A percentile compares a stretch with the other conserved stretches of the same genome.
Evolutionary conservation across 768 basidiomycete species (phyloP).

Genomic region (Phlegmacium glaucopus): DNA sequence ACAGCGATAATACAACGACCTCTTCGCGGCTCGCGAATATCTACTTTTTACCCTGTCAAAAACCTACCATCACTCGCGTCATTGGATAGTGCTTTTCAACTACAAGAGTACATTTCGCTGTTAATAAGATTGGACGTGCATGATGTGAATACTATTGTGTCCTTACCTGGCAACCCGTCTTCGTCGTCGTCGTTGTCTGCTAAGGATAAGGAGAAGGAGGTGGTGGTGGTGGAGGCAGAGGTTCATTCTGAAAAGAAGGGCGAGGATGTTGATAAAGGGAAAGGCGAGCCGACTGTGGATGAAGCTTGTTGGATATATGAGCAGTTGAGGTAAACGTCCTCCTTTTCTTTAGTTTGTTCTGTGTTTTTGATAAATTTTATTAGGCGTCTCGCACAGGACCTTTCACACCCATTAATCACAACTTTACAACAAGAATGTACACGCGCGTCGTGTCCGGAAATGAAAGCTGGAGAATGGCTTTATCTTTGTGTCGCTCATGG

Average conservation of each 20-base stretch:
- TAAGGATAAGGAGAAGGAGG: slow-evolving; percentile 25
- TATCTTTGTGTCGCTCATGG: slow-evolving; percentile 96
- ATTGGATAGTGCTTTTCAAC: slow-evolving; percentile 89
- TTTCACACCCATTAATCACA: slow-evolving; percentile 82
- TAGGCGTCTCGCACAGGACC: slow-evolving; percentile 85
- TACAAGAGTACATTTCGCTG: slow-evolving; percentile 91
- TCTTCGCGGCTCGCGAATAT: slow-evolving; percentile 71
- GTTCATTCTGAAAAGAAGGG: slow-evolving; percentile 28
- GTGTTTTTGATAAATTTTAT: slow-evolving; percentile 1
- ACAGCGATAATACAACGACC: slow-evolving; percentile 57
- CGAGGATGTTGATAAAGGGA: slow-evolving; percentile 35
- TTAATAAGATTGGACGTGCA: slow-evolving; percentile 85
- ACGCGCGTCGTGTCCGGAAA: slow-evolving; percentile 84
- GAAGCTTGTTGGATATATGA: slow-evolving; percentile 83
- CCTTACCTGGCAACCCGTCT: slow-evolving; percentile 60
- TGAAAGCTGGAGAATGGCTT: slow-evolving; percentile 99
- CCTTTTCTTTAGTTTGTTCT: slow-evolving; percentile 4
- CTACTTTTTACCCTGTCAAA: slow-evolving; percentile 78
- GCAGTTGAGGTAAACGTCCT: slow-evolving; percentile 50
- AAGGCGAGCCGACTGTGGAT: slow-evolving; percentile 61
- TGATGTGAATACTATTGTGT: slow-evolving; percentile 79
- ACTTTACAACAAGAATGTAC: slow-evolving; percentile 87
- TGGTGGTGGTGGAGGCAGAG: slow-evolving; percentile 13
- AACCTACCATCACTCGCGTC: slow-evolving; percentile 64
- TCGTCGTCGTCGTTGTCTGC: neutral